Evolutionary conservation across 495 filamentous ascomycete genomes (phyloP).

Genomic region (Aspergillus leporis): DNA sequence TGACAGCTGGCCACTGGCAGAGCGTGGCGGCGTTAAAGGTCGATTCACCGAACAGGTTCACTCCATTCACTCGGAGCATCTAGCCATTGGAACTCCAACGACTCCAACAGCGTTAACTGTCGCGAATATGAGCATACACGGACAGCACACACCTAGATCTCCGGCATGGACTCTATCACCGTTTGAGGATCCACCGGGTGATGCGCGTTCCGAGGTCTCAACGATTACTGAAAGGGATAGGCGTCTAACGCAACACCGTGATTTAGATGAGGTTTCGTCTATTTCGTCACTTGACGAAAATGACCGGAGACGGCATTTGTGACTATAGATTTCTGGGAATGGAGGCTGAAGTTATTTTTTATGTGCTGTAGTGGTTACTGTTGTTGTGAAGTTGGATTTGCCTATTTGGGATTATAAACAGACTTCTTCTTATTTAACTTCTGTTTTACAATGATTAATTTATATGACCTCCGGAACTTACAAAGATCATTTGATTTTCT

Average conservation of each 20-base stretch:
- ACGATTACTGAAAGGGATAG: constrained; percentile 15
- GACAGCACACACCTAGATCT: constrained; percentile 5
- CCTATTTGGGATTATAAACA: too few relatives aligned
- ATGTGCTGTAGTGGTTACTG: neutral
- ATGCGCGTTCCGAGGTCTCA: constrained; percentile 35
- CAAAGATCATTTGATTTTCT: too few relatives aligned
- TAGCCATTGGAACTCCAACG: neutral
- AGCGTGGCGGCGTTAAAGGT: neutral
- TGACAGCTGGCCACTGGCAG: neutral
- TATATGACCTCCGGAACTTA: too few relatives aligned
- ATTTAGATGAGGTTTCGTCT: constrained; percentile 30
- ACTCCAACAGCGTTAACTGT: neutral
- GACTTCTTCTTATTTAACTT: too few relatives aligned
- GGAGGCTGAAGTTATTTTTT: too few relatives aligned
- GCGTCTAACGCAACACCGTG: neutral
- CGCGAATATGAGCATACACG: neutral
- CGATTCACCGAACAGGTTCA: constrained; percentile 5
- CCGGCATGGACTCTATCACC: constrained; percentile 25
- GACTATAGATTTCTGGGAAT: neutral
- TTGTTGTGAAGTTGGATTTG: neutral
- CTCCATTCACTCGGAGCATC: neutral
- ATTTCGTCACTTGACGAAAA: constrained; percentile 37
- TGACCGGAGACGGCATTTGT: neutral
- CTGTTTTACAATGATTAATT: too few relatives aligned
- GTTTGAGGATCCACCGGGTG: constrained; percentile 29